Base-by-base conservation (phyloP, 495 filamentous ascomycete genomes). In the Hypoxylon trugodes region DNA sequence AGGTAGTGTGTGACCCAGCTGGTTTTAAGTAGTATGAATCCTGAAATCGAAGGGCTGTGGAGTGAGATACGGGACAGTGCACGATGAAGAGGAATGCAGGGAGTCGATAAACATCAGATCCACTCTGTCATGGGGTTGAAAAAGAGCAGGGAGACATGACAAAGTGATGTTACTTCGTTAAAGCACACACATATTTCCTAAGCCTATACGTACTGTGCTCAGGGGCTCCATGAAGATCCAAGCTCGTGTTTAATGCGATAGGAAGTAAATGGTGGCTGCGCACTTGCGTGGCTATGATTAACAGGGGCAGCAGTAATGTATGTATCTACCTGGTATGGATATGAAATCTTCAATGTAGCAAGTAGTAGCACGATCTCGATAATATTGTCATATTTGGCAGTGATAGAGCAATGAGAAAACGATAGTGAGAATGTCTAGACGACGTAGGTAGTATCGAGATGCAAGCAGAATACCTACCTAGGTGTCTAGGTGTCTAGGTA, bases 231-330 rank as follows among this genome's bases (percentile, higher is more conserved):
- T 40, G 55, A 58, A 59, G 26, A 46, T 46, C 36, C 45, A 49
- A 45, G 59, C 48, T 55, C 53, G 48, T 40, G 56, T 55, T 70
- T 68, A 43, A 66, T 71, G 69, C 64, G 42, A 59, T 65, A 66
- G 36, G 22, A 42, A 56, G 12, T 37, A 48, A 35, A 21, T 24
- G 5, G 51, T 63, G 51, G 51, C 51, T 62, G 59, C 40, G 22
- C 41, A 33, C 37, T 42, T 51, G 40, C 46, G 32, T 5, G 10
- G 37, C 46, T 13, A 21, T 18, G 18, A 35, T 38, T 32, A 37
- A 43, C 22, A 28, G 37, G 37, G 28, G 18, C 36, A 32, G 7
- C 26, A 7, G 7, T 46, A n/a, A n/a, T n/a, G n/a, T n/a, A n/a
- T n/a, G n/a, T n/a, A n/a, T n/a, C n/a, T n/a, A n/a, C n/a, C n/a